These are phyloP conservation scores for Nannizzia gypsea DNA, from an alignment of 2,329 filamentous ascomycete species.

Conservation along the genomic window DNA sequence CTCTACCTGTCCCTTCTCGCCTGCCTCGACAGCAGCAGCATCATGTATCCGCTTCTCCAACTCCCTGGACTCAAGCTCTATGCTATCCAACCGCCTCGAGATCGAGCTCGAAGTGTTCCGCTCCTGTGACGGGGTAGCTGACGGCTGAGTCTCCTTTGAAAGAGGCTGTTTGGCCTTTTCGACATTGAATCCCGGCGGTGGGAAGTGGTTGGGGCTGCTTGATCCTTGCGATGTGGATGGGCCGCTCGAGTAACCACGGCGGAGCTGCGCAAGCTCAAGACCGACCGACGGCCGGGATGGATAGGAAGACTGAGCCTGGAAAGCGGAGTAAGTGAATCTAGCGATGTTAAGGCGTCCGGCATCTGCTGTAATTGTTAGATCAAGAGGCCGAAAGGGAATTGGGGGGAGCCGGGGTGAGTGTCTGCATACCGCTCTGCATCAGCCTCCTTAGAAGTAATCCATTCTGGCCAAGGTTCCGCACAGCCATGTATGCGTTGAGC, in stretches of 20 bases:
- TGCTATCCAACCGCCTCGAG: not conserved
- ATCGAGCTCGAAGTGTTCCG: slow-evolving; percentile 26
- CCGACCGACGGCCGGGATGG: slow-evolving; percentile 27
- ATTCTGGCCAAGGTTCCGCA: slow-evolving; percentile 3
- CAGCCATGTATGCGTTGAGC: not conserved
- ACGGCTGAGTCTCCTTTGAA: slow-evolving; percentile 14
- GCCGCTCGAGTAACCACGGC: slow-evolving; percentile 45
- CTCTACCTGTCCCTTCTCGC: slow-evolving; percentile 49
- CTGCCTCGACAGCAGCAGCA: slow-evolving; percentile 8
- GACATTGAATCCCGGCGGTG: slow-evolving; percentile 84
- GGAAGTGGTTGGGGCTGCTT: slow-evolving; percentile 41
- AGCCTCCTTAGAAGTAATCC: slow-evolving; percentile 3
- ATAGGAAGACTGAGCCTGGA: not conserved
- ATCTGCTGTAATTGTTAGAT: slow-evolving; percentile 1
- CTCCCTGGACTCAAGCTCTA: slow-evolving; percentile 30
- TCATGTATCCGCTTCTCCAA: slow-evolving; percentile 28
- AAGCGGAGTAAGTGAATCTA: not conserved
- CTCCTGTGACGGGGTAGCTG: slow-evolving; percentile 14
- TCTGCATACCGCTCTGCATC: not conserved
- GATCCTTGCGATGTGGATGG: slow-evolving; percentile 39
- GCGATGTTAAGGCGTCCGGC: not conserved
- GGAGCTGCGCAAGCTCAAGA: slow-evolving; percentile 27
- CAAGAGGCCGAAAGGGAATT: too few species aligned
- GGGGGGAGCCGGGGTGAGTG: not conserved
- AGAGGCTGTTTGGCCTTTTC: slow-evolving; percentile 80